These are phyloP conservation scores for Zymoseptoria crescenta DNA, from an alignment of 2,329 filamentous ascomycete species.

Conservation along the genomic window DNA sequence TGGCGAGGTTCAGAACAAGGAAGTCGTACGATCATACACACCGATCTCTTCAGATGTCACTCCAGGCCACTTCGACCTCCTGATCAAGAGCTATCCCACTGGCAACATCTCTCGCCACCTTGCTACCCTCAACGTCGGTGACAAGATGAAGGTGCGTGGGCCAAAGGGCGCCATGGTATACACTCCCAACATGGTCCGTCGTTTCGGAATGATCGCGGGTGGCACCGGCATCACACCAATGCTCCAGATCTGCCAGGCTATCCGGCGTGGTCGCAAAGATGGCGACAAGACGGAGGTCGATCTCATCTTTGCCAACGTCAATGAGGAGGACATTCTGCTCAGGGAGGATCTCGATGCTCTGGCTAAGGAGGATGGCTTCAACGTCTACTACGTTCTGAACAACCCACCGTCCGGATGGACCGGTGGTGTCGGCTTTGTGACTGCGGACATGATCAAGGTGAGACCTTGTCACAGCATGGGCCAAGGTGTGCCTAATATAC, in stretches of 20 bases:
- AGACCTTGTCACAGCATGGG: background rate
- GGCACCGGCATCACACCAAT: constrained; percentile 98
- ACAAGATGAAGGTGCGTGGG: constrained; percentile 82
- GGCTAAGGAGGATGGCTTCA: constrained; percentile 71
- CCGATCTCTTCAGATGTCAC: constrained; percentile 85
- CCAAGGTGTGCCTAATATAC: background rate
- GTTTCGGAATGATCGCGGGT: constrained; percentile 96
- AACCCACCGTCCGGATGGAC: constrained; percentile 88
- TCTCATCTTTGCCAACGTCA: constrained; percentile 95
- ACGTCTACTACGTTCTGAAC: constrained; percentile 92
- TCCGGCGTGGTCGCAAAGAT: constrained; percentile 45
- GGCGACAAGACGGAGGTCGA: constrained; percentile 77
- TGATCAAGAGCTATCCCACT: constrained; percentile 96
- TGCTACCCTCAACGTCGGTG: constrained; percentile 71
- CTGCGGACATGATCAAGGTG: constrained; percentile 84
- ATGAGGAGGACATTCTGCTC: constrained; percentile 82
- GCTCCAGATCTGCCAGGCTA: constrained; percentile 90
- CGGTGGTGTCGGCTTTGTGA: constrained; percentile 91
- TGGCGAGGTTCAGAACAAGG: constrained; percentile 64
- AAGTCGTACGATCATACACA: constrained; percentile 86
- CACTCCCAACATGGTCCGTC: constrained; percentile 89
- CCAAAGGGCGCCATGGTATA: constrained; percentile 98
- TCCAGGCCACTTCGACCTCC: constrained; percentile 85
- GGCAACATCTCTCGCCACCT: constrained; percentile 96
- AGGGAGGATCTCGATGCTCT: constrained; percentile 84